Conservation (phyloP, 768 basidiomycete species). For the Ramaria sp. region DNA sequence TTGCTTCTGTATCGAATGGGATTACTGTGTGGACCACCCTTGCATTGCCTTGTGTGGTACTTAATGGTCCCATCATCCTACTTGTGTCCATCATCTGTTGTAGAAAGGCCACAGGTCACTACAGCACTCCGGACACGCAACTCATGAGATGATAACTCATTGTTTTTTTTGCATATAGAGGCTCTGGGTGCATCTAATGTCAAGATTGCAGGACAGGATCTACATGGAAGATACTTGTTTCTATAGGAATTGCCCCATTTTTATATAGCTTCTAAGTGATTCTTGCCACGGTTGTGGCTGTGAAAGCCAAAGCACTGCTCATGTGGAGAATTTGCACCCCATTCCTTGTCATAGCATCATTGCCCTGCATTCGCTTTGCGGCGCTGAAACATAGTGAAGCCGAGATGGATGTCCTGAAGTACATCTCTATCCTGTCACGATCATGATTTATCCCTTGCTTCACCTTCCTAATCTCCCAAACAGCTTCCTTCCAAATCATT, state of each 20-base stretch:
- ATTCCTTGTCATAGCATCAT: conserved; percentile 52
- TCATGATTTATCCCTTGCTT: too few relatives aligned
- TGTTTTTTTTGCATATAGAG: too few relatives aligned
- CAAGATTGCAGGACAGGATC: conserved; percentile 92
- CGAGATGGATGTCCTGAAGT: too few relatives aligned
- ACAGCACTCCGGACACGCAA: too few relatives aligned
- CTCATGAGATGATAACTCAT: not conserved
- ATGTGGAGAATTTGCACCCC: conserved; percentile 66
- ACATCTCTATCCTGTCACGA: too few relatives aligned
- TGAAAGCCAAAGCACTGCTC: conserved; percentile 50
- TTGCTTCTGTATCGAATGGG: too few relatives aligned
- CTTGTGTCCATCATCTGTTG: conserved; percentile 76
- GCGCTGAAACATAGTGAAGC: conserved; percentile 95
- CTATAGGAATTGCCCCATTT: too few relatives aligned
- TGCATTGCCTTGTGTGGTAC: too few relatives aligned
- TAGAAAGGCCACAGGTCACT: conserved; percentile 73
- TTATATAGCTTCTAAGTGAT: conserved; percentile 77
- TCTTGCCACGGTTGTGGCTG: conserved; percentile 62
- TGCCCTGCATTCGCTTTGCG: conserved; percentile 86
- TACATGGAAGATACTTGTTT: conserved; percentile 95
- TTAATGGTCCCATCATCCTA: conserved; percentile 91
- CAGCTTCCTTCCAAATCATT: too few relatives aligned
- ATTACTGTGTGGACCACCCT: too few relatives aligned
- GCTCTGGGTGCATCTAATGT: too few relatives aligned
- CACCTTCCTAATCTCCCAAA: too few relatives aligned